phyloP scores from a whole-genome alignment of 495 filamentous ascomycete species.

The Xylaria flabelliformis region DNA sequence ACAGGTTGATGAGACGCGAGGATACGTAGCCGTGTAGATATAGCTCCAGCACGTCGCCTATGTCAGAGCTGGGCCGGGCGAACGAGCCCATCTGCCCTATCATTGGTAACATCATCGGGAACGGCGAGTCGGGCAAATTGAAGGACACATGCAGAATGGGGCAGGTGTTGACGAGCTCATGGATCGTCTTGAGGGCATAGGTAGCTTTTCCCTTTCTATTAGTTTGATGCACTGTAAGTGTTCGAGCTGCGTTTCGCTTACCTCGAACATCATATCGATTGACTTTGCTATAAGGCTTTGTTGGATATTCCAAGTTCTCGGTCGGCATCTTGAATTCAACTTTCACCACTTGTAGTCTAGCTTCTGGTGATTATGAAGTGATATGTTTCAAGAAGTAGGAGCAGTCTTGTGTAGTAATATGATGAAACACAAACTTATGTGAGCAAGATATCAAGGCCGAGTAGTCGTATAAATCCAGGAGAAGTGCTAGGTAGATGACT shows the following conservation, averaged over 20 bases:
- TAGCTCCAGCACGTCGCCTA: slow-evolving; percentile 72
- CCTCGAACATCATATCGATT: slow-evolving; percentile 74
- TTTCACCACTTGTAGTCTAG: background rate
- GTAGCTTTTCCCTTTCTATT: slow-evolving; percentile 54
- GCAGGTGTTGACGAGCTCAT: slow-evolving; percentile 77
- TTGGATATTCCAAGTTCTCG: slow-evolving; percentile 68
- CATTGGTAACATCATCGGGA: slow-evolving; percentile 78
- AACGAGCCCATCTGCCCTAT: slow-evolving; percentile 84
- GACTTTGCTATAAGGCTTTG: slow-evolving; percentile 69
- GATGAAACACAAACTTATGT: background rate
- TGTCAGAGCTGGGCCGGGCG: slow-evolving; percentile 63
- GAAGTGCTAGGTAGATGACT: background rate
- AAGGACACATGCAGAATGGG: slow-evolving; percentile 88
- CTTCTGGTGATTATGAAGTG: background rate
- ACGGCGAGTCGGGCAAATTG: slow-evolving; percentile 66
- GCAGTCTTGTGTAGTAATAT: background rate
- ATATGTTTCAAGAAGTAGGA: background rate
- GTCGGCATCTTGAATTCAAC: slow-evolving; percentile 50
- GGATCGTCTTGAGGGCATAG: slow-evolving; percentile 79
- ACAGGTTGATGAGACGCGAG: slow-evolving; percentile 75
- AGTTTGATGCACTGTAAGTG: background rate
- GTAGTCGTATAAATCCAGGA: background rate
- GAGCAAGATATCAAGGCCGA: background rate
- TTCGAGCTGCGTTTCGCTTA: slow-evolving; percentile 36
- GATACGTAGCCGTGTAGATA: slow-evolving; percentile 91